Evolutionary conservation across 192 early-diverging fungal species (phyloP).

Genomic region (Coemansia sp.): DNA sequence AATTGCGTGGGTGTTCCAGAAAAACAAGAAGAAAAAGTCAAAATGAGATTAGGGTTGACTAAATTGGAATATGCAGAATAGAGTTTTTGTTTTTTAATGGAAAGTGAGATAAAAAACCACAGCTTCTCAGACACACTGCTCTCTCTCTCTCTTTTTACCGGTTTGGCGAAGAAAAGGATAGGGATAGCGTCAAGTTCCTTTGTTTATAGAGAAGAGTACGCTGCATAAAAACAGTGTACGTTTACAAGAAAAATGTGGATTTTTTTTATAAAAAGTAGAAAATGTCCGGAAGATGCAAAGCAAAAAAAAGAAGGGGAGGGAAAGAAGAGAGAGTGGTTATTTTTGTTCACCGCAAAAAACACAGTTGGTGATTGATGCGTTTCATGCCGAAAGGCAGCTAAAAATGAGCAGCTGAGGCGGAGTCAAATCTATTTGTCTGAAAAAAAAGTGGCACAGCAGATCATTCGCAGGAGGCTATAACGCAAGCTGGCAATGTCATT

Average conservation of each 20-base stretch:
- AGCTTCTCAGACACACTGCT: not conserved
- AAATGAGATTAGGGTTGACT: not conserved
- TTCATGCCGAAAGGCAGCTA: not conserved
- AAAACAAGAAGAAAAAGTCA: slow-evolving; percentile 3
- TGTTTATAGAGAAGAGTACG: not conserved
- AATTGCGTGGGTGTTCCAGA: slow-evolving; percentile 4
- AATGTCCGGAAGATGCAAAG: not conserved
- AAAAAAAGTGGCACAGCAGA: slow-evolving; percentile 26
- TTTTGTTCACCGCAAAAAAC: too few relatives aligned
- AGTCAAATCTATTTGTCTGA: slow-evolving; percentile 14
- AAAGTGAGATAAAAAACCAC: slow-evolving; percentile 5
- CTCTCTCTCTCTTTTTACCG: not conserved
- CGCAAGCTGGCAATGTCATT: not conserved
- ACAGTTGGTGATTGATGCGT: too few relatives aligned
- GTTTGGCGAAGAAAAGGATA: not conserved
- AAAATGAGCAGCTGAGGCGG: not conserved
- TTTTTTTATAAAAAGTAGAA: not conserved
- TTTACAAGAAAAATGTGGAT: not conserved
- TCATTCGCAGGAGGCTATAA: slow-evolving; percentile 27
- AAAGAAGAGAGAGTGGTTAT: slow-evolving; percentile 5
- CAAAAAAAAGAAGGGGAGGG: slow-evolving; percentile 1
- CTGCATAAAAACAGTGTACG: not conserved
- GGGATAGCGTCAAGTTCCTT: slow-evolving; percentile 2
- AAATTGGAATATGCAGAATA: slow-evolving; percentile 6
- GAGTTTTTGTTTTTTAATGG: not conserved